phyloP scores from a whole-genome alignment of 495 filamentous ascomycete genomes.

The Xanthoparmelia taractica region DNA sequence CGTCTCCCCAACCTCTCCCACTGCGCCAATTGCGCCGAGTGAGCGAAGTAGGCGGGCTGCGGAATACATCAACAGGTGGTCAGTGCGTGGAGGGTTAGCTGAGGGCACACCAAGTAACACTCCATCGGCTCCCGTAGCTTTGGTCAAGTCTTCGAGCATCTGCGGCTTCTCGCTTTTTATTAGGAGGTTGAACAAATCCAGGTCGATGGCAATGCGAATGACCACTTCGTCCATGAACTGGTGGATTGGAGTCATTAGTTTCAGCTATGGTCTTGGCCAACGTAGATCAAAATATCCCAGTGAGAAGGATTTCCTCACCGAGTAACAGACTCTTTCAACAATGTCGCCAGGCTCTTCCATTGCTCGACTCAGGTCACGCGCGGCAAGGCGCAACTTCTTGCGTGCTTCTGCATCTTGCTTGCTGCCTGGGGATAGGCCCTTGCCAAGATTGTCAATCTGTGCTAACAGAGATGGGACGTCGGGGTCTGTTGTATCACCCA shows the following conservation, averaged over 20 bases:
- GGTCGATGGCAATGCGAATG: conserved; percentile 29
- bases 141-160: conserved; percentile 29
- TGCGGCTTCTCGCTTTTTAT: conserved; percentile 33
- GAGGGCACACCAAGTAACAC: conserved; percentile 27
- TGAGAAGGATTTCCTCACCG: not conserved
- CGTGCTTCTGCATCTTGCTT: conserved; percentile 2
- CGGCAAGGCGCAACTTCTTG: not conserved
- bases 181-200: conserved; percentile 33
- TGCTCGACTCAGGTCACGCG: not conserved
- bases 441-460: not conserved
- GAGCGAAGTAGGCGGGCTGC: conserved; percentile 8
- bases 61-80: not conserved
- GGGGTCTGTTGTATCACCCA: not conserved
- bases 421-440: not conserved
- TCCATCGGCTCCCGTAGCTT: conserved; percentile 30
- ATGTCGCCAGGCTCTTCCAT: conserved; percentile 4
- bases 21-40: conserved; percentile 2
- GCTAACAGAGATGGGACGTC: conserved; percentile 18
- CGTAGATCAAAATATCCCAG: no score
- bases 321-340: not conserved
- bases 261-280: no score
- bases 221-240: conserved; percentile 3
- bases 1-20: not conserved
- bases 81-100: not conserved
- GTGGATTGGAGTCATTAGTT: not conserved